phyloP scores from a whole-genome alignment of 805 yeast genomes.

The Myxozyma mucilagina region DNA sequence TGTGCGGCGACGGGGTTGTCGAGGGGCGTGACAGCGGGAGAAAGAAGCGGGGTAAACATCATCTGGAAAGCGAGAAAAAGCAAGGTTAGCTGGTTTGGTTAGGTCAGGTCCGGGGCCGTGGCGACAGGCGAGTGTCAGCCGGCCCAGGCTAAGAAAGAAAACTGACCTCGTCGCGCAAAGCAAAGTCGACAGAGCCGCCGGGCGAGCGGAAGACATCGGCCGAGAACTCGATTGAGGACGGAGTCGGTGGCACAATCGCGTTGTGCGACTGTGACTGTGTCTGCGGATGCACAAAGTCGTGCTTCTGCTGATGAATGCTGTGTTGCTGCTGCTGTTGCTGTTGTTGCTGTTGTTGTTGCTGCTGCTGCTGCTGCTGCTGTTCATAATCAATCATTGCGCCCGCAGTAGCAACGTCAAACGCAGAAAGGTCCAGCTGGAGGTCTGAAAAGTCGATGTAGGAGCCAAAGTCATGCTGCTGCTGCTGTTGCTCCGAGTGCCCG shows the following conservation, averaged over 20 bases:
- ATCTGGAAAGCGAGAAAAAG: not conserved
- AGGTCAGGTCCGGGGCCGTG: too few relatives aligned
- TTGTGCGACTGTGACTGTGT: not conserved
- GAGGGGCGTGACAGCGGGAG: slow-evolving; percentile 72
- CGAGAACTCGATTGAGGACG: slow-evolving; percentile 25
- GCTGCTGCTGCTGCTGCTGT: not conserved
- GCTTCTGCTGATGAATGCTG: slow-evolving; percentile 4
- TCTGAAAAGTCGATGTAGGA: slow-evolving; percentile 28
- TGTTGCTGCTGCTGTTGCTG: slow-evolving; percentile 12
- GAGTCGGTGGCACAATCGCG: slow-evolving; percentile 28
- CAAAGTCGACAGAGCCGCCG: slow-evolving; percentile 18
- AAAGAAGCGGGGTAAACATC: slow-evolving; percentile 68
- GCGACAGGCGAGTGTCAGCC: too few relatives aligned
- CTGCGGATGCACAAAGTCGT: slow-evolving; percentile 4
- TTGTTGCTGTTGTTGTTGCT: not conserved
- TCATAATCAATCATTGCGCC: slow-evolving; percentile 7
- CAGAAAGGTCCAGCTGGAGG: slow-evolving; percentile 29
- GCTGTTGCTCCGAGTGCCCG: slow-evolving; percentile 6
- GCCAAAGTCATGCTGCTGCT: slow-evolving; percentile 17
- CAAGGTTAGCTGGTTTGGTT: too few relatives aligned
- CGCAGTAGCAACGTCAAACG: slow-evolving; percentile 18
- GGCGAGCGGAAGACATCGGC: slow-evolving; percentile 20
- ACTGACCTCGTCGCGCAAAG: slow-evolving; percentile 19
- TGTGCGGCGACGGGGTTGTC: slow-evolving; percentile 38
- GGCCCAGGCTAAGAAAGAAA: too few relatives aligned